phyloP scores from a whole-genome alignment of 202 grass and related monocot species.

The Schoenoplectus tabernaemontani region DNA sequence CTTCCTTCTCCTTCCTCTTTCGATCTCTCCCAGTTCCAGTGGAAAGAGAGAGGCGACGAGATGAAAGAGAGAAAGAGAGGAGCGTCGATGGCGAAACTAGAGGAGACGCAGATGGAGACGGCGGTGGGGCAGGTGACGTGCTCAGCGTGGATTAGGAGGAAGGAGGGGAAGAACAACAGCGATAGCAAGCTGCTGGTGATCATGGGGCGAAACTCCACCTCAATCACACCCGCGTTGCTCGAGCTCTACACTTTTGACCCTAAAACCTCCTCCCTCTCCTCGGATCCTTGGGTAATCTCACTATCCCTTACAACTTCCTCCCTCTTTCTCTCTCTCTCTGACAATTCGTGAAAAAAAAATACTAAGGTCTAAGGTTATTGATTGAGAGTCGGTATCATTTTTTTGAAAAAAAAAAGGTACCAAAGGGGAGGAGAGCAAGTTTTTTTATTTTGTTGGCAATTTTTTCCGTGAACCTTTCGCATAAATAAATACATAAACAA shows the following conservation, averaged over 20 bases:
- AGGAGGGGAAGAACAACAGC: conserved; percentile 53
- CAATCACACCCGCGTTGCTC: conserved; percentile 26
- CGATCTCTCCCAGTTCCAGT: background rate
- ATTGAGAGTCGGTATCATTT: background rate
- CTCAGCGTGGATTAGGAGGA: conserved; percentile 67
- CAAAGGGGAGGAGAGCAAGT: too few species aligned
- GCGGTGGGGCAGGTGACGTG: conserved; percentile 38
- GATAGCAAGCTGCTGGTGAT: conserved; percentile 28
- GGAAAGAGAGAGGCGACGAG: background rate
- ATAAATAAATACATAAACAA: background rate
- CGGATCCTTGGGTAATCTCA: conserved; percentile 41
- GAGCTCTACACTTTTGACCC: conserved; percentile 75
- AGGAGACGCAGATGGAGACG: conserved; percentile 3
- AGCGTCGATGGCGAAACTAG: conserved; percentile 10
- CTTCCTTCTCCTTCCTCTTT: background rate
- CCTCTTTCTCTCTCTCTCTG: background rate
- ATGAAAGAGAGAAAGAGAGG: background rate
- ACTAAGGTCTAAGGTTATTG: background rate
- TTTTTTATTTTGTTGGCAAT: too few species aligned
- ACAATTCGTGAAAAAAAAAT: background rate
- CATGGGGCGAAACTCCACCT: conserved; percentile 34
- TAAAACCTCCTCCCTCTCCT: conserved; percentile 41
- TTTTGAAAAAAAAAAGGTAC: background rate
- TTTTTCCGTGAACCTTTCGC: background rate
- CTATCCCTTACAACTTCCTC: background rate